phyloP scores from a whole-genome alignment of 352 stramenopile species.

The Elongisporangium prolatum region DNA sequence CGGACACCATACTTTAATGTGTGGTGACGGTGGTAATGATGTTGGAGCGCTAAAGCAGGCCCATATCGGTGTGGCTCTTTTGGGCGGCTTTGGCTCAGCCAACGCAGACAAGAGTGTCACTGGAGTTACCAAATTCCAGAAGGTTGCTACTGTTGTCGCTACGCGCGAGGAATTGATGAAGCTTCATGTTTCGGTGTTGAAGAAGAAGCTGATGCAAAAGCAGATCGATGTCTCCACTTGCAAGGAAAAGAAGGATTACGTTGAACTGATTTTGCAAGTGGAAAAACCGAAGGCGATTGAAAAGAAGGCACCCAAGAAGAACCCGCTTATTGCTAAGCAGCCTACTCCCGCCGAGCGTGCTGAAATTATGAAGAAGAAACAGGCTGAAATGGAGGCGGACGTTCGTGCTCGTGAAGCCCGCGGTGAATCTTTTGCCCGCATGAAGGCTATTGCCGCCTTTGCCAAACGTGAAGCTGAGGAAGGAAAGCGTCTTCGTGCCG shows the following conservation, averaged over 20 bases:
- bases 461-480: slow-evolving; percentile 77
- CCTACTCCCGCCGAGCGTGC: slow-evolving; percentile 75
- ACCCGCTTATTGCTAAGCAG: slow-evolving; percentile 50
- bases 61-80: slow-evolving; percentile 79
- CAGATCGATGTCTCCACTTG: slow-evolving; percentile 58
- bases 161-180: slow-evolving; percentile 80
- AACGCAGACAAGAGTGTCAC: slow-evolving; percentile 87
- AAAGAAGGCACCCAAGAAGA: slow-evolving; percentile 54
- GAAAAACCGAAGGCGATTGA: slow-evolving; percentile 63
- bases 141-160: slow-evolving; percentile 37
- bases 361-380: slow-evolving; percentile 79
- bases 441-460: slow-evolving; percentile 84
- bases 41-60: slow-evolving; percentile 93
- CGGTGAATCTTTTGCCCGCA: slow-evolving; percentile 82
- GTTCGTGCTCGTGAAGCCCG: slow-evolving; percentile 69
- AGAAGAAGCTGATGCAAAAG: slow-evolving; percentile 72
- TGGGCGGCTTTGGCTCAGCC: slow-evolving; percentile 78
- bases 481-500: slow-evolving; percentile 56
- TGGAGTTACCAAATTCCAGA: slow-evolving; percentile 71
- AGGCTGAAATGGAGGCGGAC: slow-evolving; percentile 77
- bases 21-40: slow-evolving; percentile 98
- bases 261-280: slow-evolving; percentile 64
- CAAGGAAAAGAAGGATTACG: slow-evolving; percentile 80
- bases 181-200: slow-evolving; percentile 79
- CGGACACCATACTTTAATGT: slow-evolving; percentile 95